Evolutionary conservation across 371 early-diverging fungal genomes (phyloP).

Genomic region (Syncephalastrum racemosum): DNA sequence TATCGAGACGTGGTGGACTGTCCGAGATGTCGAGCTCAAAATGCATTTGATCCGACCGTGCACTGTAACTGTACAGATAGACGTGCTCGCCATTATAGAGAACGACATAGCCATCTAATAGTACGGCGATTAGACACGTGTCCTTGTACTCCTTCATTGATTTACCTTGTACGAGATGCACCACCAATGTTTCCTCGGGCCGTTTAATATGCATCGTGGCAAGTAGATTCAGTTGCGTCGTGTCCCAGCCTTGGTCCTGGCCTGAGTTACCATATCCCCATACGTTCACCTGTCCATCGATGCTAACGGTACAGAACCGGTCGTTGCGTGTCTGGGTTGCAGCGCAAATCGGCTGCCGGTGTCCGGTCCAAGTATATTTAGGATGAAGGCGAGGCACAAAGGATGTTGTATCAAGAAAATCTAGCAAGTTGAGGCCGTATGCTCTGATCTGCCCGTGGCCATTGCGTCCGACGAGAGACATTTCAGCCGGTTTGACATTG

Average conservation of each 20-base stretch:
- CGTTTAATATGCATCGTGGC: no score
- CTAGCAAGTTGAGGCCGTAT: conserved; percentile 74
- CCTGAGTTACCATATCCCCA: conserved; percentile 50
- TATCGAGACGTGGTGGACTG: no score
- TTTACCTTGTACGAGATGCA: no score
- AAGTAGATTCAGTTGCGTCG: no score
- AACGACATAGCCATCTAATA: conserved; percentile 32
- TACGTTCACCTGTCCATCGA: conserved; percentile 54
- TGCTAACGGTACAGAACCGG: conserved; percentile 51
- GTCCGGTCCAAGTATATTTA: conserved; percentile 71
- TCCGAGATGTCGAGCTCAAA: no score
- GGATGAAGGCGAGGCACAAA: conserved; percentile 59
- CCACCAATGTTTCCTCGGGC: no score
- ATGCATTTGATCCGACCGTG: no score
- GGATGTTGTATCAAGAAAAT: conserved; percentile 70
- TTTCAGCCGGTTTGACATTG: conserved; percentile 67
- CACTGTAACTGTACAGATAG: no score
- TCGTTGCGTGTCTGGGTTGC: conserved; percentile 44
- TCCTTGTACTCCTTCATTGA: no score
- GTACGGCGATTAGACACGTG: no score
- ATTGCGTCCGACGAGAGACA: conserved; percentile 61
- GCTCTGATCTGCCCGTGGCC: conserved; percentile 62
- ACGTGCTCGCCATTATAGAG: conserved; percentile 35
- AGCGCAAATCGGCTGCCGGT: conserved; percentile 46
- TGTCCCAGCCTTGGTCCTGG: no score